Base-by-base conservation (phyloP, 2,329 filamentous ascomycete species). In the Fusarium bulbicola region DNA sequence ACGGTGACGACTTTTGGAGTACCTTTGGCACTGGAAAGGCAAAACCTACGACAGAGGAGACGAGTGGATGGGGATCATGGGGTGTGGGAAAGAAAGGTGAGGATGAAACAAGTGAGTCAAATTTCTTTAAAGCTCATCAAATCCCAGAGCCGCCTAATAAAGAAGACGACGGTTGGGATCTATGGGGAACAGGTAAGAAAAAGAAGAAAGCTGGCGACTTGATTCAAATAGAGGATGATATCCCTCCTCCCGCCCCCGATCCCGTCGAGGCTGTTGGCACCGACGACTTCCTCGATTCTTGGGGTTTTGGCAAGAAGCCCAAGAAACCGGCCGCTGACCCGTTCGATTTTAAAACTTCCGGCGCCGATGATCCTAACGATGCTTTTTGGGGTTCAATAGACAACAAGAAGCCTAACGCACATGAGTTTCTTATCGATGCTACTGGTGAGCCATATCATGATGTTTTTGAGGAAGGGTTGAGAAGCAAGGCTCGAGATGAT, bases 221-320 rank as follows among this genome's bases (percentile, higher is more conserved):
- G 65, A 81, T 82, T 66, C 81, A 82, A 42, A 77, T 82, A 54
- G 82, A 79, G 70, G 81, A 77, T 30, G 78, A 80, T 37, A 76
- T 74, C 36, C 78, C 77, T 47, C 73, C 75, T 40, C 73, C 74
- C 46, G 80, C 63, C 16, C 77, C 80, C 16, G 80, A 79, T 43
- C 65, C 80, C 68, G 74, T 78, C 20, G 79, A 80, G 53, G 72
- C 81, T 56, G 77, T 81, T 40, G 81, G 78, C 20, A 83, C 84
- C 46, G 86, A 88, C 60, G 87, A 87, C 64, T 88, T 89, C 73
- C 89, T 89, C 78, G 86, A 83, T 66, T 86, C 86, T 53, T 90
- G 89, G 84, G 87, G 86, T 37, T 88, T 85, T 58, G 82, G 84
- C 16, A 89, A 89, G 76, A 89, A 89, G 69, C 80, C 81, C 62